These are phyloP conservation scores for Xerocomus amazonicus DNA, from an alignment of 1,284 basidiomycete genomes.

Conservation along the genomic window DNA sequence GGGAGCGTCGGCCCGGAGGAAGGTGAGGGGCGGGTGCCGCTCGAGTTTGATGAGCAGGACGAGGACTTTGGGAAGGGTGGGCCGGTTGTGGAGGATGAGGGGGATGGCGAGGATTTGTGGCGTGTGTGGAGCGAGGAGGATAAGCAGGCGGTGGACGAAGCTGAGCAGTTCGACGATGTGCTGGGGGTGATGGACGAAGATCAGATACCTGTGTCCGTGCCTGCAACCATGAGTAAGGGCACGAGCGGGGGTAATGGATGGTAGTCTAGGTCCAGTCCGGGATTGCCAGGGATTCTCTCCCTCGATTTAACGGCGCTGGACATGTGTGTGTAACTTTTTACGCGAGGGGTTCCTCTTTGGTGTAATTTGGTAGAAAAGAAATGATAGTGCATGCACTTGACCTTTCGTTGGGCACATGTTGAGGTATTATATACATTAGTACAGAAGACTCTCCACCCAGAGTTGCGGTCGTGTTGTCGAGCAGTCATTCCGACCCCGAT, in stretches of 20 bases:
- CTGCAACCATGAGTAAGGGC: constrained; percentile 1
- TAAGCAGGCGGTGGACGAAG: constrained; percentile 54
- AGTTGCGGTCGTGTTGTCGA: too few relatives aligned
- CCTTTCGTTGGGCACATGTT: too few relatives aligned
- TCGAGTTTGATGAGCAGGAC: constrained; percentile 72
- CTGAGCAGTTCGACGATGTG: constrained; percentile 61
- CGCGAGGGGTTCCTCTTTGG: too few relatives aligned
- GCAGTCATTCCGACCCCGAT: too few relatives aligned
- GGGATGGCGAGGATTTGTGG: constrained; percentile 36
- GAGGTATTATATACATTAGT: too few relatives aligned
- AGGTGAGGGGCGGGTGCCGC: constrained; percentile 37
- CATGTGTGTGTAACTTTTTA: too few relatives aligned
- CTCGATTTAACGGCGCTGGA: too few relatives aligned
- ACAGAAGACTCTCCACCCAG: too few relatives aligned
- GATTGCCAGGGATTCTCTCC: too few relatives aligned
- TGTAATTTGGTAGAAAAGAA: too few relatives aligned
- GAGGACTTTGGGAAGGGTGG: constrained; percentile 46
- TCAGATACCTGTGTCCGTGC: constrained; percentile 28
- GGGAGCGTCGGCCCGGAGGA: neutral
- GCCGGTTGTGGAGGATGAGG: constrained; percentile 13
- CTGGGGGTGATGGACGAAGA: constrained; percentile 64
- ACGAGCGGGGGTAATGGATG: neutral
- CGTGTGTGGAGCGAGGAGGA: constrained; percentile 49
- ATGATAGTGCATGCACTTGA: too few relatives aligned
- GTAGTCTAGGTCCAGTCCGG: constrained; percentile 1